Percentiles rank a stretch among this genome's conserved stretches.
Evolutionary conservation across 106 monocot species (phyloP).

Genomic region (Allium cepa): DNA sequence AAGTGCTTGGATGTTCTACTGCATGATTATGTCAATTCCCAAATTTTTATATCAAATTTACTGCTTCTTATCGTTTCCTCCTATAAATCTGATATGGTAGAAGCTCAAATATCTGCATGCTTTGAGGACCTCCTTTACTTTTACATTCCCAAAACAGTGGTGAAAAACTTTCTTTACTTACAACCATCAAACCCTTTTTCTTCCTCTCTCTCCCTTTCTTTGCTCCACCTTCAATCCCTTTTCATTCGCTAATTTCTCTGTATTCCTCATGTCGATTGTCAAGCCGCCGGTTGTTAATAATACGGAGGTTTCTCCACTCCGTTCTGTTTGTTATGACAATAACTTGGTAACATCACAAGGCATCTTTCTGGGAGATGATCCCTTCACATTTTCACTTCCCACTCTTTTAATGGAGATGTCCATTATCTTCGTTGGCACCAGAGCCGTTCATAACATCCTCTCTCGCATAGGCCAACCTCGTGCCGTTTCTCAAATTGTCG

Average conservation of each 20-base stretch:
- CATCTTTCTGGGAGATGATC: constrained; percentile 21
- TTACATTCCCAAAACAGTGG: background rate
- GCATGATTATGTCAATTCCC: background rate
- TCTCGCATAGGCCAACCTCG: constrained; percentile 16
- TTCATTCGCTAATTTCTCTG: background rate
- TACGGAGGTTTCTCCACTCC: constrained; percentile 2
- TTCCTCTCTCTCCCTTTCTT: background rate
- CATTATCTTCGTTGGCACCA: constrained; percentile 12
- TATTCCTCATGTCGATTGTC: background rate
- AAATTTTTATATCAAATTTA: background rate
- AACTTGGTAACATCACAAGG: constrained; percentile 16
- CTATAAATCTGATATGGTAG: background rate
- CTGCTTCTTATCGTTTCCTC: background rate
- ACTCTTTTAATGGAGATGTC: constrained; percentile 16
- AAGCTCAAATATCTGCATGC: background rate
- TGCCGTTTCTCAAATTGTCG: constrained; percentile 18
- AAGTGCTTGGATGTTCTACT: background rate
- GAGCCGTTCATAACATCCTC: constrained; percentile 17
- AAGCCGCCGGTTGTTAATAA: background rate
- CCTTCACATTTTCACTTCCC: constrained; percentile 25
- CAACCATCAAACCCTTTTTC: background rate
- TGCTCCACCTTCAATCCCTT: background rate
- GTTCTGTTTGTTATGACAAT: constrained; percentile 11
- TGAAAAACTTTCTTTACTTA: background rate
- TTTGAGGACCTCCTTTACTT: constrained; percentile 4